Conservation (phyloP, 768 basidiomycete genomes). For the Sistotremastrum suecicum region DNA sequence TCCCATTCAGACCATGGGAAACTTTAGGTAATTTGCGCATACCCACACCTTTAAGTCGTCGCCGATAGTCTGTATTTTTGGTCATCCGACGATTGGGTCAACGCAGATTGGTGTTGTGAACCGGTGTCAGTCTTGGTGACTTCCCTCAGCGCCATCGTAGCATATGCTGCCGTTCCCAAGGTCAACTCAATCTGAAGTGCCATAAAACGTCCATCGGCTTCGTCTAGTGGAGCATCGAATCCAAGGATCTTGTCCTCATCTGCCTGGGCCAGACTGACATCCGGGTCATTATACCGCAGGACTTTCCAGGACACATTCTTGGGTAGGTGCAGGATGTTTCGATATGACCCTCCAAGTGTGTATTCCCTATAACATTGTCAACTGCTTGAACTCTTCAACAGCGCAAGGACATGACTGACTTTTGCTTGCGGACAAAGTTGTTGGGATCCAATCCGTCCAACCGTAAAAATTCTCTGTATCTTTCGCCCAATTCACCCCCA, state of each 20-base stretch:
- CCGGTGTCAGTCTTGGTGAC: conserved; percentile 94
- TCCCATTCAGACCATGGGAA: too few species aligned
- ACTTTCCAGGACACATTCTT: conserved; percentile 69
- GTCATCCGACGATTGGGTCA: conserved; percentile 69
- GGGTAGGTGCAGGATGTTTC: conserved; percentile 80
- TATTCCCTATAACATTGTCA: conserved; percentile 52
- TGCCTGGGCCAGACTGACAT: conserved; percentile 81
- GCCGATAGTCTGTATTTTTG: conserved; percentile 60
- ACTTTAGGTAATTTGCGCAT: too few species aligned
- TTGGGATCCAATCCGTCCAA: conserved; percentile 85
- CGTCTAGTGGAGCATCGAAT: conserved; percentile 54
- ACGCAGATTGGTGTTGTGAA: conserved; percentile 72
- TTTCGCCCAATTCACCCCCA: conserved; percentile 72
- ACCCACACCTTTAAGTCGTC: conserved; percentile 6
- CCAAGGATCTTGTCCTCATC: conserved; percentile 89
- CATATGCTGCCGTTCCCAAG: conserved; percentile 89
- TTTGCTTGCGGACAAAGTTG: conserved; percentile 82
- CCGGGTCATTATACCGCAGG: conserved; percentile 84
- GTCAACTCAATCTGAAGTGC: conserved; percentile 76
- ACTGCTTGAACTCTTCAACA: not conserved
- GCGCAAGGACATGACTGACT: conserved; percentile 29
- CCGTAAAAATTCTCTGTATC: conserved; percentile 66
- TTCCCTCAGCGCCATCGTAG: conserved; percentile 95
- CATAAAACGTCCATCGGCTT: conserved; percentile 66
- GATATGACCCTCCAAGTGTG: conserved; percentile 84